phyloP scores from a whole-genome alignment of 768 basidiomycete genomes.

The Auricularia sp. region DNA sequence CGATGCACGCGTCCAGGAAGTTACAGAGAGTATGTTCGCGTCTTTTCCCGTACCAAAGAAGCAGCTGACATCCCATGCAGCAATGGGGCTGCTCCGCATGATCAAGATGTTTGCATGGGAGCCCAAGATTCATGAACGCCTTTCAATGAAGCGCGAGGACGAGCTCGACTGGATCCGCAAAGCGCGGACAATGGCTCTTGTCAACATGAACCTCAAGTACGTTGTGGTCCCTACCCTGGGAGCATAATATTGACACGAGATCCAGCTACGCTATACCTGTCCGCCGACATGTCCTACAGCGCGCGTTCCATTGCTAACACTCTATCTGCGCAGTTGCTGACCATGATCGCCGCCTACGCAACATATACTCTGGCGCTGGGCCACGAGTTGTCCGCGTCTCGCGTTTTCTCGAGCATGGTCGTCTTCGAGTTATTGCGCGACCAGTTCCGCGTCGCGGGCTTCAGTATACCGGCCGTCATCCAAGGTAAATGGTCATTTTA shows the following conservation, averaged over 20 bases:
- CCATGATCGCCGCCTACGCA: constrained; percentile 2
- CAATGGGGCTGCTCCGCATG: constrained; percentile 51
- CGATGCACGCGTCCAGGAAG: constrained; percentile 50
- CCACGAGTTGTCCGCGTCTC: constrained; percentile 23
- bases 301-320: too few species aligned
- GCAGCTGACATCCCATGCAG: constrained; percentile 19
- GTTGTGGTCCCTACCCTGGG: constrained; percentile 9
- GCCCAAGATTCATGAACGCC: constrained; percentile 36
- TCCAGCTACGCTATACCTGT: background rate
- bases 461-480: constrained; percentile 22
- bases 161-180: constrained; percentile 50
- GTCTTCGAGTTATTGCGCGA: constrained; percentile 55
- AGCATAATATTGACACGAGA: background rate
- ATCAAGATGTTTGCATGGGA: constrained; percentile 58
- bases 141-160: constrained; percentile 48
- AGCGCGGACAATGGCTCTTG: constrained; percentile 39
- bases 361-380: constrained; percentile 27
- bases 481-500: background rate
- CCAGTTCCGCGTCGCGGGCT: constrained; percentile 31
- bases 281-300: too few species aligned
- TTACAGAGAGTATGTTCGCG: constrained; percentile 43
- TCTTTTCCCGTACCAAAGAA: background rate
- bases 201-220: constrained; percentile 36
- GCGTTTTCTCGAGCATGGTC: background rate
- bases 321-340: background rate